Conservation (phyloP, 2,329 filamentous ascomycete species). For the Penicillium decumbens region DNA sequence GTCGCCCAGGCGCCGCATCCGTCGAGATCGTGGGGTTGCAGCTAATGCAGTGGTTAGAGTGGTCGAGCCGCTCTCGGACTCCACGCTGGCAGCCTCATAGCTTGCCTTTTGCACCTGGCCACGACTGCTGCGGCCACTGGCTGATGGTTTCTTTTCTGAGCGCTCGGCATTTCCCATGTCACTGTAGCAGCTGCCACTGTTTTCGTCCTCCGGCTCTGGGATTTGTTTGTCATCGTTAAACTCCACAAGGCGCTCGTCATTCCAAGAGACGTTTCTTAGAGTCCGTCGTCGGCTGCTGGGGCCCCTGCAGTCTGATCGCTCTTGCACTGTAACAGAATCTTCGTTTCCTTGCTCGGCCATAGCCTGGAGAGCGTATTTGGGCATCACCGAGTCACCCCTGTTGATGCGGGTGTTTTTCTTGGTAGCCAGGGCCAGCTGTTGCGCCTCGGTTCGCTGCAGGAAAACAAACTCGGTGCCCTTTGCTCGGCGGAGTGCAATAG, state of each 20-base stretch:
- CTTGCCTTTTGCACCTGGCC: conserved; percentile 21
- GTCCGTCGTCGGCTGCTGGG: conserved; percentile 4
- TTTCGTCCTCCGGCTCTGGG: conserved; percentile 12
- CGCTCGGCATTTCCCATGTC: conserved; percentile 21
- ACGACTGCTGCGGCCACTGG: conserved; percentile 24
- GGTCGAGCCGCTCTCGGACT: conserved; percentile 12
- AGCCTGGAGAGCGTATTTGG: conserved; percentile 28
- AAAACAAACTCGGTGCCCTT: conserved; percentile 46
- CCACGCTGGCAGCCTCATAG: conserved; percentile 8
- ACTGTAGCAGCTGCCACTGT: conserved; percentile 12
- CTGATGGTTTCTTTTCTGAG: conserved; percentile 22
- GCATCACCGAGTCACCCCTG: conserved; percentile 36
- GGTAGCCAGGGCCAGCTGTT: conserved; percentile 41
- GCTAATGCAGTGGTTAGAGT: conserved; percentile 19
- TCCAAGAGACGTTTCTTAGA: conserved; percentile 37
- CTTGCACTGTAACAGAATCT: conserved; percentile 1
- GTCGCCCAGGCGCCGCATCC: conserved; percentile 30
- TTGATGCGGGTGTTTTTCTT: conserved; percentile 43
- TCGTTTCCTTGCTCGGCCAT: conserved; percentile 19
- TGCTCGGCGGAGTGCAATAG: conserved; percentile 41
- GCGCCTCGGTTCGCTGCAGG: conserved; percentile 38
- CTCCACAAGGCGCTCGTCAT: conserved; percentile 35
- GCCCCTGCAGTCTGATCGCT: conserved; percentile 2
- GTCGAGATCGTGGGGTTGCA: conserved; percentile 28
- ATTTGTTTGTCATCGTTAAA: conserved; percentile 24